Base-by-base conservation (phyloP, 139 green algal genomes). In the Edaphochlamys debaryana region DNA sequence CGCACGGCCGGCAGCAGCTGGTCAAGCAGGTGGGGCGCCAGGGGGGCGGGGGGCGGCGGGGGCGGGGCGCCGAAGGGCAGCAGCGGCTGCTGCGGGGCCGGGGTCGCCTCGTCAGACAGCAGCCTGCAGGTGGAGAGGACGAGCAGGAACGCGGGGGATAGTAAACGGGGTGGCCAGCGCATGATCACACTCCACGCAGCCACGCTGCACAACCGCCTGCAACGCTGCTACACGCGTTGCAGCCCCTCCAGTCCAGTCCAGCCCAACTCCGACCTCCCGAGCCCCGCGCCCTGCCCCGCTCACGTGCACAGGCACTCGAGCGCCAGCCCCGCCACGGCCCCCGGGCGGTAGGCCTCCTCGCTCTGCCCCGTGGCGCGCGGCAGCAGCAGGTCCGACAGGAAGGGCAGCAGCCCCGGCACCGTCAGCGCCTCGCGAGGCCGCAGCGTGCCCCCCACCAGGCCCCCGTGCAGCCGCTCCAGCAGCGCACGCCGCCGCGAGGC, bases 271-370 rank as follows among this genome's bases (percentile, higher is more conserved):
- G n/a, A n/a, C n/a, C n/a, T n/a, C n/a, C n/a, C n/a, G n/a, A n/a
- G n/a, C n/a, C n/a, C n/a, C n/a, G n/a, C n/a, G n/a, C n/a, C n/a
- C n/a, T n/a, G n/a, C n/a, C n/a, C n/a, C 1, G 54, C 77, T 83
- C 66, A 83, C 77, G 45, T 67, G 66, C 77, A 74, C 63, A 83
- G 11, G 48, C 77, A 67, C 77, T 83, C 77, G 30, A 83, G 64
- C 64, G 64, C 77, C 63, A 83, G 19, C 27, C 63, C 32, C 3
- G 75, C 50, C n/a, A 2, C 20, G 13, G 22, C 42, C 5, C 41
- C 34, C 34, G 69, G 32, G 11, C 22, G 25, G 11, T 5, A 64
- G 52, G 52, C 71, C 20, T 36, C 25, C 70, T 42, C 48, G 48
- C n/a, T n/a, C n/a, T n/a, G n/a, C n/a, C n/a, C n/a, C n/a, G n/a